Evolutionary conservation across 2,329 filamentous ascomycete species (phyloP).

Genomic region (Ascosphaera acerosa): DNA sequence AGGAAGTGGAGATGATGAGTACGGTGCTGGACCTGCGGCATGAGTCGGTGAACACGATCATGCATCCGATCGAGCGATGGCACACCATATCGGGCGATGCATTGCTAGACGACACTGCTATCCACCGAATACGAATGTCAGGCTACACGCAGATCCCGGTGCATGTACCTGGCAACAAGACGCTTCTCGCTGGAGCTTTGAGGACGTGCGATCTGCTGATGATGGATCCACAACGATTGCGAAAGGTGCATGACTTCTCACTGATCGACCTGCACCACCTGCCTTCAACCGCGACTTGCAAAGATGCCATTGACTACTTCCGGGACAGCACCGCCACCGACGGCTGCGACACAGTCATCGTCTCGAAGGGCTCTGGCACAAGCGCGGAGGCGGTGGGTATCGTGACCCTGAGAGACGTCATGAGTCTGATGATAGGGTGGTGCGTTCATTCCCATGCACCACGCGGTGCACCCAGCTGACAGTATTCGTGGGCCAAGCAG

Average conservation of each 20-base stretch:
- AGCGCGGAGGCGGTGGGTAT: constrained; percentile 77
- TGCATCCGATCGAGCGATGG: constrained; percentile 96
- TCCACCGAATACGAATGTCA: constrained; percentile 77
- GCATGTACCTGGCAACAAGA: constrained; percentile 55
- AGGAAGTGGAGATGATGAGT: constrained; percentile 97
- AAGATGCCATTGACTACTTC: constrained; percentile 99
- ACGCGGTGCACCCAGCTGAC: too few species aligned
- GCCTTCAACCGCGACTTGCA: constrained; percentile 75
- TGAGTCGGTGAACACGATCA: constrained; percentile 81
- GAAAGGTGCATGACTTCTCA: constrained; percentile 68
- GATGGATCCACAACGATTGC: constrained; percentile 84
- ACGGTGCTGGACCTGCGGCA: constrained; percentile 90
- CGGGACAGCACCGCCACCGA: too few species aligned
- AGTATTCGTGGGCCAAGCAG: too few species aligned
- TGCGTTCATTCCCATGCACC: too few species aligned
- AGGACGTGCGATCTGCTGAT: constrained; percentile 97
- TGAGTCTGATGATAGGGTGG: too few species aligned
- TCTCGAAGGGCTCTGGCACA: constrained; percentile 75
- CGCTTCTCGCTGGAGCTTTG: constrained; percentile 92
- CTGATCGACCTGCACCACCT: constrained; percentile 89
- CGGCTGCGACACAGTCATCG: too few species aligned
- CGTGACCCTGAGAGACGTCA: constrained; percentile 90
- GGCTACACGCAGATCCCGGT: constrained; percentile 95
- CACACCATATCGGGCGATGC: constrained; percentile 94
- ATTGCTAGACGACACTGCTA: constrained; percentile 73